These are phyloP conservation scores for Vaccinium corymbosum DNA, from an alignment of 148 eudicot species.

Conservation along the genomic window DNA sequence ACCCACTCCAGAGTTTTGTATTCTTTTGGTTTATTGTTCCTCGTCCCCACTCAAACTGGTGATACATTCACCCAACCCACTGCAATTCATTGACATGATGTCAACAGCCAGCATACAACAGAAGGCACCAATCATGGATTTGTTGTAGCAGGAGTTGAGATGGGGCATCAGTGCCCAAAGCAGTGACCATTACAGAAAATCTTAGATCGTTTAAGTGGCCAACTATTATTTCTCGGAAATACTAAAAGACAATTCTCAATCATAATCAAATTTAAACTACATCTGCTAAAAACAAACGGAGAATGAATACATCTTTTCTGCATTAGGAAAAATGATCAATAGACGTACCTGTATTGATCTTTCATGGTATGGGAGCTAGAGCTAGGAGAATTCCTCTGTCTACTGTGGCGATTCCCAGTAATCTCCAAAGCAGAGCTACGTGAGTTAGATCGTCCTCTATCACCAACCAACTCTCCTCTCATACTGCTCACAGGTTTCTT, in stretches of 20 bases:
- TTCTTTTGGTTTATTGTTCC: neutral
- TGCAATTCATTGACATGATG: neutral
- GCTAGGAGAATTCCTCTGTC: constrained; percentile 64
- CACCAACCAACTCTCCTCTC: constrained; percentile 42
- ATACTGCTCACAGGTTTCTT: constrained; percentile 33
- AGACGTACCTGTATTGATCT: constrained; percentile 61
- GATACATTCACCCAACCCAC: neutral
- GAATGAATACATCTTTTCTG: neutral
- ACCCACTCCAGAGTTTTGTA: neutral
- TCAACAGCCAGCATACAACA: neutral
- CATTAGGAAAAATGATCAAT: constrained; percentile 8
- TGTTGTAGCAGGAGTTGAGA: neutral
- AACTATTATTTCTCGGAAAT: neutral
- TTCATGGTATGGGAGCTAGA: constrained; percentile 44
- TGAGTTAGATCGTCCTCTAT: constrained; percentile 60
- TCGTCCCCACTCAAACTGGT: neutral
- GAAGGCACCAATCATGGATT: neutral
- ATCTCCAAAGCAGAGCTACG: constrained; percentile 46
- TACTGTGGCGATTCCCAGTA: constrained; percentile 47
- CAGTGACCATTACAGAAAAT: neutral
- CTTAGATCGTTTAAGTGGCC: neutral
- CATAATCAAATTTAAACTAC: neutral
- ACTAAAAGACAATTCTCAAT: neutral
- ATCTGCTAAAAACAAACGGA: neutral
- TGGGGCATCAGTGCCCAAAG: neutral